Base-by-base conservation (phyloP, 1,139 yeast species). In the Saccharomyces hybrid region DNA sequence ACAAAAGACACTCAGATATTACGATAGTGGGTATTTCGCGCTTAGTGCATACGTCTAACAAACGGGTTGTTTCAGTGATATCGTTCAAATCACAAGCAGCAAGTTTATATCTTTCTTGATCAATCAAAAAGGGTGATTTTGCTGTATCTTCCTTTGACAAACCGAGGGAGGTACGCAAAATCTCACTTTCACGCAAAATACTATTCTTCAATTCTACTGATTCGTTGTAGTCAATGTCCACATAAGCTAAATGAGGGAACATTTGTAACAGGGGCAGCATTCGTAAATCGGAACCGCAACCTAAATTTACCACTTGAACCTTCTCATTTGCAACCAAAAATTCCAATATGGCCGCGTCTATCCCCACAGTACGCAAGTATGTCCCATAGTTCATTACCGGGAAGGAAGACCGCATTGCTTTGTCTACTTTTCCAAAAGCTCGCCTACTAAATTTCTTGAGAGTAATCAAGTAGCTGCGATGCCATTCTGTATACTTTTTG, bases 211-310 rank as follows among this genome's bases (percentile, higher is more conserved):
- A 70, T 56, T 73, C 73, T 0, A 82, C 78, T 1, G 89, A 80
- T 28, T 77, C 83, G 1, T 78, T 76, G 64, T 88, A 91, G 69
- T 93, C 99, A 26, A 89, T 66, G 67, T 93, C 99, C 53, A 84
- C 76, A 64, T 83, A 85, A 2, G 70, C 67, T 44, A 84, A 60
- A 32, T 67, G 63, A 1, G 64, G 54, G 31, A 61, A 52, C n/a
- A 63, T 49, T 3, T 68, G 41, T n/a, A 67, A 53, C 23, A 62
- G 54, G 9, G 59, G 62, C 14, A 69, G 32, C 60, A 55, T 61
- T 56, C 98, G 71, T 1, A 97, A 84, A 69, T 93, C 99, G n/a
- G 95, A 87, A 0, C 99, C 99, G n/a, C 97, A 88, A 0, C 99
- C 99, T 25, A 93, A 70, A 4, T 95, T 89, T 0, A 93, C 71